Evolutionary conservation across 2,329 filamentous ascomycete species (phyloP), one percentile per base, ranked within the genome.

Genomic region (Amauroascus verrucosus): DNA sequence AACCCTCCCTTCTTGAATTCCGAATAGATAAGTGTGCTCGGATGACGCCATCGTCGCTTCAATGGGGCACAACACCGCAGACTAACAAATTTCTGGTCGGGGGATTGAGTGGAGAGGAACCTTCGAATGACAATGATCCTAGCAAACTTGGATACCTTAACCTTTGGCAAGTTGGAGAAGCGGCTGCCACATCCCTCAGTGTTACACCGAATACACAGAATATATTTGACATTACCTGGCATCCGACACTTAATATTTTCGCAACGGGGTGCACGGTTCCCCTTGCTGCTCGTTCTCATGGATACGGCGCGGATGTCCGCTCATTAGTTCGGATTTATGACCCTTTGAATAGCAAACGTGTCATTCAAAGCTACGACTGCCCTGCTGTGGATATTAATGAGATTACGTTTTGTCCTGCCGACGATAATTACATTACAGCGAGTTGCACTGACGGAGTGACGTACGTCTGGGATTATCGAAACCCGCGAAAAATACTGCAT

Each of bases 331-430:
- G 78, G 3, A 65, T 80, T 2, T 82, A 78, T 58, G 73, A 77
- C 9, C 65, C 72, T 1, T 61, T 68, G 4, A 61, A 58, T 22
- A 58, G 58, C n/a, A 65, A 62, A 52, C 67, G 63, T 38, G 64
- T 62, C 26, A 66, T 65, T 0, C 60, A 76, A 22, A 74, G 77
- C 54, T 71, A 78, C 35, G 75, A 81, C 47, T 83, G 80, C 58
- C 74, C 74, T 22, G 80, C 80, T 0, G 61, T 74, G 6, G 81
- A 84, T 62, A 81, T 83, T 59, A 83, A 83, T 53, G 79, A 82
- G 54, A 68, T 83, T 0, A 68, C 76, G 0, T 78, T 76, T 58
- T 77, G 74, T 54, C 71, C 70, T 1, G 54, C 61, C 40, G 62
- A 70, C 45, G 54, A 75, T 1, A 71, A 74, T 35, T 69, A 81